Conservation (phyloP, 1,139 yeast genomes). For the Suhomyces coccinellae region DNA sequence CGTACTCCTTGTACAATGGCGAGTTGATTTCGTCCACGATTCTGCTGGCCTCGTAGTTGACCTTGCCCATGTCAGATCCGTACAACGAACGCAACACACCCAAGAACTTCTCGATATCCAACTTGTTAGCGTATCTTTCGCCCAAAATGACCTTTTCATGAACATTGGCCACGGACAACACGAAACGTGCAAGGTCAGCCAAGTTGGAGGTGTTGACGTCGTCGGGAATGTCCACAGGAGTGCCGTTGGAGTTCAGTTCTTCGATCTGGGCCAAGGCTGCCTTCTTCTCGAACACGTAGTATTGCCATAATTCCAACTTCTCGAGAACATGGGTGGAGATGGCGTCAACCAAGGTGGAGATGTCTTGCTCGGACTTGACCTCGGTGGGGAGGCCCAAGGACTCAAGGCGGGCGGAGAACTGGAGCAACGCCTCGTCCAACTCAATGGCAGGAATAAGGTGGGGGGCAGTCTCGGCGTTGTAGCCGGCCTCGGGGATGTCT, state of each 20-base stretch:
- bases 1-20: slow-evolving; percentile 72
- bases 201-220: slow-evolving; percentile 35
- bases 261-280: slow-evolving; percentile 34
- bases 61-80: slow-evolving; percentile 34
- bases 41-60: slow-evolving; percentile 45
- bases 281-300: slow-evolving; percentile 65
- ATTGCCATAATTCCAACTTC: slow-evolving; percentile 80
- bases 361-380: slow-evolving; percentile 51
- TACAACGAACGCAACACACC: slow-evolving; percentile 38
- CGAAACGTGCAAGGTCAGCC: slow-evolving; percentile 51
- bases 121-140: slow-evolving; percentile 51
- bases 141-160: slow-evolving; percentile 24
- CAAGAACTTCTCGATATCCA: slow-evolving; percentile 54
- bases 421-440: slow-evolving; percentile 65
- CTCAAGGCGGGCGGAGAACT: slow-evolving; percentile 58
- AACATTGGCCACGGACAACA: slow-evolving; percentile 41
- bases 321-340: slow-evolving; percentile 66
- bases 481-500: slow-evolving; percentile 89
- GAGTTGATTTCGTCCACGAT: slow-evolving; percentile 77
- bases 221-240: slow-evolving; percentile 33
- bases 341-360: slow-evolving; percentile 63
- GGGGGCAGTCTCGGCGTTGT: slow-evolving; percentile 84
- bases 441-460: slow-evolving; percentile 84
- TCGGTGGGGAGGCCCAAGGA: slow-evolving; percentile 61
- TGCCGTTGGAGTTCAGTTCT: slow-evolving; percentile 24